A percentile compares a stretch with the other conserved stretches of the same genome.
Conservation (phyloP, 208 protist species). For the Leishmania guyanensis region DNA sequence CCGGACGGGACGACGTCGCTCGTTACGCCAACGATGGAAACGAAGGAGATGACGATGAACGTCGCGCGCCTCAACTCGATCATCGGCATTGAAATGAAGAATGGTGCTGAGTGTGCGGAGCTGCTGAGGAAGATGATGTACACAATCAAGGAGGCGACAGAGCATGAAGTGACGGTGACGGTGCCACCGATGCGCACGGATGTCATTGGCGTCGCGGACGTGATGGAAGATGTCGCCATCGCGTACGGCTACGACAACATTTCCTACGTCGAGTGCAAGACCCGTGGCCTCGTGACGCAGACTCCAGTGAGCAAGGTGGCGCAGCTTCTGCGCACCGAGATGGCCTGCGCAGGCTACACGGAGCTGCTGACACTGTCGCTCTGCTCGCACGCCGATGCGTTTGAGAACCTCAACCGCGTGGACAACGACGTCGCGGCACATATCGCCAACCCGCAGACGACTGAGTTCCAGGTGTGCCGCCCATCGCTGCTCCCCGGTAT, state of each 20-base stretch:
- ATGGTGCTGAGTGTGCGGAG: conserved; percentile 60
- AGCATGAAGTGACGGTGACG: conserved; percentile 72
- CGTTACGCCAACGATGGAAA: conserved; percentile 73
- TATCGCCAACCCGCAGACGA: conserved; percentile 94
- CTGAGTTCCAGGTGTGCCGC: conserved; percentile 95
- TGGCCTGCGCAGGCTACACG: conserved; percentile 95
- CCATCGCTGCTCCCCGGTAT: conserved; percentile 95
- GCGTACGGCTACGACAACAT: conserved; percentile 98
- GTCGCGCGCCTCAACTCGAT: conserved; percentile 82
- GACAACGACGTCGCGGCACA: conserved; percentile 87
- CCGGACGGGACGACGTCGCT: conserved; percentile 66
- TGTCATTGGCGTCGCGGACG: conserved; percentile 95
- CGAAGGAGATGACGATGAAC: conserved; percentile 45
- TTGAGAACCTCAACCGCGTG: conserved; percentile 68
- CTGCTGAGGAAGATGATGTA: conserved; percentile 95
- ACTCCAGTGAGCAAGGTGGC: conserved; percentile 93
- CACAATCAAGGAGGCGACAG: conserved; percentile 48
- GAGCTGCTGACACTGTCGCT: conserved; percentile 96
- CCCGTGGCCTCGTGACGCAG: conserved; percentile 87
- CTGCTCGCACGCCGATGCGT: conserved; percentile 93
- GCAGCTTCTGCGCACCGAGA: conserved; percentile 92
- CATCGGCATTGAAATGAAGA: conserved; percentile 89
- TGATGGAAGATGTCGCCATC: conserved; percentile 99
- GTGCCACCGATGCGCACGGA: conserved; percentile 94
- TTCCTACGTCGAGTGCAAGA: conserved; percentile 68